Conservation (phyloP, 495 filamentous ascomycete genomes). For the Penicillium arizonense region DNA sequence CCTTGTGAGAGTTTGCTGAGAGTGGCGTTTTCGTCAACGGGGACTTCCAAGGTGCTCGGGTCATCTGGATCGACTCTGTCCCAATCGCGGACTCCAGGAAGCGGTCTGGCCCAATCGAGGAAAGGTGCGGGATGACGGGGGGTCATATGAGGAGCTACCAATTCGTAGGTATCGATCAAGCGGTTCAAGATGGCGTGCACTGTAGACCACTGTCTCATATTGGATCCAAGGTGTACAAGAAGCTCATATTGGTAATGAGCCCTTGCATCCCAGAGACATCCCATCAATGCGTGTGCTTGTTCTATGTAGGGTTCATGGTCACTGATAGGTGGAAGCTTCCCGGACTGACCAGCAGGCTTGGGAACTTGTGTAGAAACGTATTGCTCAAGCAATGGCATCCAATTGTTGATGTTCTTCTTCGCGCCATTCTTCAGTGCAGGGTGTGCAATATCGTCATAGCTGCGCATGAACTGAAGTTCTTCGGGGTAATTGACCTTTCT, state of each 20-base stretch:
- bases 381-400: constrained; percentile 44
- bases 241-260: constrained; percentile 28
- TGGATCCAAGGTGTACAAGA: constrained; percentile 43
- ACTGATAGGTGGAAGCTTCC: constrained; percentile 3
- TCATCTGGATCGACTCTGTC: not conserved
- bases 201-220: constrained; percentile 41
- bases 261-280: constrained; percentile 28
- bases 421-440: constrained; percentile 10
- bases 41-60: not conserved
- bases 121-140: constrained; percentile 17
- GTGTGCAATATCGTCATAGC: constrained; percentile 13
- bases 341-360: constrained; percentile 8
- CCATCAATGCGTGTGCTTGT: constrained; percentile 21
- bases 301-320: constrained; percentile 17
- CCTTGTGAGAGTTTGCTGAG: constrained; percentile 33
- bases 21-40: constrained; percentile 9
- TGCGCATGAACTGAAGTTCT: constrained; percentile 1
- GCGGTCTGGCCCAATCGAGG: constrained; percentile 22
- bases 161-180: constrained; percentile 37
- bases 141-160: constrained; percentile 16
- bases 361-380: constrained; percentile 33
- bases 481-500: not conserved
- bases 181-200: constrained; percentile 38
- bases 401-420: constrained; percentile 25
- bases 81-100: not conserved